Percentiles rank a stretch among this genome's conserved stretches.
These are phyloP conservation scores for Plasmodium cynomolgi DNA, from an alignment of 169 alveolate species.

Conservation along the genomic window DNA sequence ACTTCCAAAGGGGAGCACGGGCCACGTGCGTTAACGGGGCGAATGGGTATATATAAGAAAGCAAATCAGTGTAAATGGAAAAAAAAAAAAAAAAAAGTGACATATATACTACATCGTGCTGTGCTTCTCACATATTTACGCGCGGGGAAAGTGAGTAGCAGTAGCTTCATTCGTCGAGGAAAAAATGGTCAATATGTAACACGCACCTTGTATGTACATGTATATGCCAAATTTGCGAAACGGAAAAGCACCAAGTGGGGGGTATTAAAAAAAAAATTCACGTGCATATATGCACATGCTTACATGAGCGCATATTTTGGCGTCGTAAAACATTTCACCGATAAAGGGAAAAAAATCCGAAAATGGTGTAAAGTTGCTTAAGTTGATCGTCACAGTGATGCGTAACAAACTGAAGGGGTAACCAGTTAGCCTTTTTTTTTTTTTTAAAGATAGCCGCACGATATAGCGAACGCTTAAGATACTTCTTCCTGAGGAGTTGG, in stretches of 20 bases:
- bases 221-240: neutral
- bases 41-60: neutral
- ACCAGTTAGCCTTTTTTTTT: neutral
- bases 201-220: conserved; percentile 1
- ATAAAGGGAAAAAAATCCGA: neutral
- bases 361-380: neutral
- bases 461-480: neutral
- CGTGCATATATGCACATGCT: neutral
- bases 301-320: neutral
- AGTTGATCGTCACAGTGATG: neutral
- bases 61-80: neutral
- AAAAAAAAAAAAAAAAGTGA: neutral
- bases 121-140: neutral
- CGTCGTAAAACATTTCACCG: neutral
- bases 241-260: neutral
- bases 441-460: neutral
- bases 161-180: neutral
- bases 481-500: neutral
- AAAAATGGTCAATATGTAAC: neutral
- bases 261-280: neutral
- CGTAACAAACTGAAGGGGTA: neutral
- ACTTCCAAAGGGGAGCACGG: neutral
- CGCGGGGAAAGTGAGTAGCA: neutral
- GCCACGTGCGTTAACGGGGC: neutral
- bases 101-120: neutral